Evolutionary conservation across 2,329 filamentous ascomycete genomes (phyloP).

Genomic region (Diaporthe longicolla): DNA sequence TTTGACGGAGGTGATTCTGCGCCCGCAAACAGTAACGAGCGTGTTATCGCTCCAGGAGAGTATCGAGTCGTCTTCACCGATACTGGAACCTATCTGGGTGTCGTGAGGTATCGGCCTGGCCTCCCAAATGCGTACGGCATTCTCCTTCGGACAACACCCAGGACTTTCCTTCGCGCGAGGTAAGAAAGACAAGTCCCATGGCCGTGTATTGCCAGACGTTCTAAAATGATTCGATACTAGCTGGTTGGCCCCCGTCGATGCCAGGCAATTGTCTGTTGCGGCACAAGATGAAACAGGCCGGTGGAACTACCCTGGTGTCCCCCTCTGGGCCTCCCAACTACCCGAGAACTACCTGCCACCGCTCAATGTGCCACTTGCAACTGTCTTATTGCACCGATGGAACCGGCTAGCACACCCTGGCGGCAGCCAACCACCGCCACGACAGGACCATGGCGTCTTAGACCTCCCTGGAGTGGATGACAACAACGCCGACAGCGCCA

Average conservation of each 20-base stretch:
- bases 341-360: conserved; percentile 9
- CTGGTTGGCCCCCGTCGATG: conserved; percentile 8
- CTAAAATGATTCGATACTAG: background rate
- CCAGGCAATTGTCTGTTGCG: background rate
- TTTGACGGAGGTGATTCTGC: background rate
- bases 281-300: background rate
- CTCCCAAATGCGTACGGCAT: background rate
- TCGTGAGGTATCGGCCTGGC: conserved; percentile 8
- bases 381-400: background rate
- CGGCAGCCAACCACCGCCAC: background rate
- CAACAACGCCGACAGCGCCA: background rate
- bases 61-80: conserved; percentile 14
- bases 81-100: background rate
- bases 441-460: background rate
- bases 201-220: accelerated
- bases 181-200: background rate
- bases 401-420: background rate
- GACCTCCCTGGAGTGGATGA: background rate
- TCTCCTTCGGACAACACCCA: background rate
- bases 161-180: background rate
- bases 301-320: conserved; percentile 18
- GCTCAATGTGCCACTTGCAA: background rate
- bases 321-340: background rate
- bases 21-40: background rate
- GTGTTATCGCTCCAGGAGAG: background rate